These are phyloP conservation scores for Talaromyces thailandensis DNA, from an alignment of 495 filamentous ascomycete species.

Conservation along the genomic window DNA sequence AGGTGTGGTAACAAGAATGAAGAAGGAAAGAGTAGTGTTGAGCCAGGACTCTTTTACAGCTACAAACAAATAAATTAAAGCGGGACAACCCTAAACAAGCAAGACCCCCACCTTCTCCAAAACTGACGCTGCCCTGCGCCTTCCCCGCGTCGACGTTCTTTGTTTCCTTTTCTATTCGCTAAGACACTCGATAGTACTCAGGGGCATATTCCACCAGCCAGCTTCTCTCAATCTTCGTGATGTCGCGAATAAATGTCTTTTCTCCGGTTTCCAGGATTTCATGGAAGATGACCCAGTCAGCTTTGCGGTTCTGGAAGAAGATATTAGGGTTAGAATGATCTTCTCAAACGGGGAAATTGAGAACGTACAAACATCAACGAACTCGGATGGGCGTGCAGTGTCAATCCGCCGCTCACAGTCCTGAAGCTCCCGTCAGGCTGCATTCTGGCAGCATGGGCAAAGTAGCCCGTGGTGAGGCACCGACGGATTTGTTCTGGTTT, in stretches of 20 bases:
- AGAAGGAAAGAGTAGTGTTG: not conserved
- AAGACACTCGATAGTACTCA: slow-evolving; percentile 64
- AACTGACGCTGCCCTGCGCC: not conserved
- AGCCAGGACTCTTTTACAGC: not conserved
- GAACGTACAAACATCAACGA: slow-evolving; percentile 80
- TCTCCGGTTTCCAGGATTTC: slow-evolving; percentile 87
- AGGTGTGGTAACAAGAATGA: too few relatives aligned
- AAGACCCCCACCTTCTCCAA: not conserved
- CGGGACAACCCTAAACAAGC: not conserved
- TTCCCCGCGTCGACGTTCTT: not conserved
- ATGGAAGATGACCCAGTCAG: slow-evolving; percentile 96
- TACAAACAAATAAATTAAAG: not conserved
- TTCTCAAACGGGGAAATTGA: not conserved
- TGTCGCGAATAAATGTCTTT: slow-evolving; percentile 86
- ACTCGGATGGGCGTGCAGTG: slow-evolving; percentile 82
- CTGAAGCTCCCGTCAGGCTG: slow-evolving; percentile 87
- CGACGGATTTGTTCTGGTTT: slow-evolving; percentile 66
- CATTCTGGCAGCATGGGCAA: slow-evolving; percentile 94
- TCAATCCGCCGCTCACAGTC: slow-evolving; percentile 63
- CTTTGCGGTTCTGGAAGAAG: slow-evolving; percentile 68
- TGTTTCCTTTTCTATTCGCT: too few relatives aligned
- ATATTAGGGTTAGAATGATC: slow-evolving; percentile 13
- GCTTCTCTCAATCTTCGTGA: slow-evolving; percentile 82
- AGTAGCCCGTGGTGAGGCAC: slow-evolving; percentile 87
- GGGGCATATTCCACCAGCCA: slow-evolving; percentile 89